A percentile compares a stretch with the other conserved stretches of the same genome.
Evolutionary conservation across 2,329 filamentous ascomycete species (phyloP).

Genomic region (Arthrobotrys sphaeroides): DNA sequence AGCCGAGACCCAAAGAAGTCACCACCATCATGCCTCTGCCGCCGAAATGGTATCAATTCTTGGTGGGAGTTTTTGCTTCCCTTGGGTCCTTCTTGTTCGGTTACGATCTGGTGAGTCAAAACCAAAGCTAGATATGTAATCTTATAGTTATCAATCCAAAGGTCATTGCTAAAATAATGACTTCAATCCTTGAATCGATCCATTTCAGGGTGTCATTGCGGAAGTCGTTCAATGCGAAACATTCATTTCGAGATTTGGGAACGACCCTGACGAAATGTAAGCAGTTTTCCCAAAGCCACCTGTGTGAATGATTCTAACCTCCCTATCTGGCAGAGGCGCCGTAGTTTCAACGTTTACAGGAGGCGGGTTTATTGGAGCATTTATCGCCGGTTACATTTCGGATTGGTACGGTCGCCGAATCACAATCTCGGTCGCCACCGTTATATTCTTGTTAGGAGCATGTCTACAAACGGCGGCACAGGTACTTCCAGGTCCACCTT

Average conservation of each 20-base stretch:
- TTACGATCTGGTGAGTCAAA: slow-evolving; percentile 67
- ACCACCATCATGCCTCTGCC: slow-evolving; percentile 62
- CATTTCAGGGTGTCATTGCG: slow-evolving; percentile 54
- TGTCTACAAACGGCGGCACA: slow-evolving; percentile 75
- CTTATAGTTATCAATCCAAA: too few species aligned
- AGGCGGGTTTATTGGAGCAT: slow-evolving; percentile 76
- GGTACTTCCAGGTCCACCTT: slow-evolving; percentile 9
- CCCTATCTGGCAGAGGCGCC: slow-evolving; percentile 66
- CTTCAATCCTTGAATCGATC: not conserved
- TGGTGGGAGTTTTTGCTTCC: slow-evolving; percentile 68
- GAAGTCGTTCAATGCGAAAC: slow-evolving; percentile 65
- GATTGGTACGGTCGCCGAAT: slow-evolving; percentile 74
- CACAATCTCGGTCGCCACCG: slow-evolving; percentile 76
- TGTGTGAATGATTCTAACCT: not conserved
- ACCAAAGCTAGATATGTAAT: too few species aligned
- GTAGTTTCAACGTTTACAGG: slow-evolving; percentile 82
- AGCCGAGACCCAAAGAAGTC: not conserved
- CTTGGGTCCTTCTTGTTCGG: slow-evolving; percentile 68
- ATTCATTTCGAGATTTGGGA: slow-evolving; percentile 62
- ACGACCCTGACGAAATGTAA: slow-evolving; percentile 39
- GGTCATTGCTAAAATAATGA: not conserved
- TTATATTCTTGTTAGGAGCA: slow-evolving; percentile 78
- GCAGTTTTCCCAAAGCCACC: not conserved
- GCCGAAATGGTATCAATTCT: slow-evolving; percentile 66
- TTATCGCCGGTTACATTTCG: slow-evolving; percentile 70